phyloP scores from a whole-genome alignment of 2,329 filamentous ascomycete species.

The Cladosporium sp. region DNA sequence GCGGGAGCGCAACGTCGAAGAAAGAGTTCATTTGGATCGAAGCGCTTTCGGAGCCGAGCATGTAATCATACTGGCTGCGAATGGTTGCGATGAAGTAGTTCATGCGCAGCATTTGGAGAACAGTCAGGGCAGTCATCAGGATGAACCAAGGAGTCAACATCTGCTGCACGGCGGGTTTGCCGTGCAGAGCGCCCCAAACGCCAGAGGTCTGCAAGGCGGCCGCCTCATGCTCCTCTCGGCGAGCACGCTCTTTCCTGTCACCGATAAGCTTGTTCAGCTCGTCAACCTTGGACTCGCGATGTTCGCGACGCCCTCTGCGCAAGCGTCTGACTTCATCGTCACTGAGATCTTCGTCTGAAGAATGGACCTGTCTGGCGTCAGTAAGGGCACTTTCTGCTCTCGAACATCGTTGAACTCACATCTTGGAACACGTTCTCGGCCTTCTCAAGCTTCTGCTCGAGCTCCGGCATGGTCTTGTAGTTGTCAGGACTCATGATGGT shows the following conservation, averaged over 20 bases:
- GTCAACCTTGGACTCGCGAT: conserved; percentile 64
- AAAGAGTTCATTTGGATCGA: conserved; percentile 75
- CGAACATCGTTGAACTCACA: conserved; percentile 28
- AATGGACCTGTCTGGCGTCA: conserved; percentile 45
- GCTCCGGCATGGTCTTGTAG: conserved; percentile 66
- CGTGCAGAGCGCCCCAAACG: conserved; percentile 86
- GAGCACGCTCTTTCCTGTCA: conserved; percentile 64
- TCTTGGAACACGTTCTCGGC: conserved; percentile 56
- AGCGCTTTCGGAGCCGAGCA: conserved; percentile 64
- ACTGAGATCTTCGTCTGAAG: conserved; percentile 58
- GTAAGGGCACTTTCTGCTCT: background rate
- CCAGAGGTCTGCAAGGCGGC: conserved; percentile 45
- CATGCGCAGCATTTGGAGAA: conserved; percentile 55
- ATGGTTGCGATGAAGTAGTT: conserved; percentile 93
- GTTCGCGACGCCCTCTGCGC: conserved; percentile 54
- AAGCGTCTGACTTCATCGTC: conserved; percentile 62
- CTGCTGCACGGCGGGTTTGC: conserved; percentile 68
- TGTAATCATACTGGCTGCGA: conserved; percentile 74
- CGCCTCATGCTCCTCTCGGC: conserved; percentile 45
- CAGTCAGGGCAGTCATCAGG: conserved; percentile 77
- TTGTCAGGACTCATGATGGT: conserved; percentile 48
- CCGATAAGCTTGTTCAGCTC: conserved; percentile 77
- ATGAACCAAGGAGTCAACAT: conserved; percentile 81
- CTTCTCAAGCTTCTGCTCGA: conserved; percentile 77
- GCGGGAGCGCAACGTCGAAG: conserved; percentile 78